Evolutionary conservation across 2,329 filamentous ascomycete species (phyloP), one percentile per base, ranked within the genome.

Genomic region (Botrytis paeoniae): DNA sequence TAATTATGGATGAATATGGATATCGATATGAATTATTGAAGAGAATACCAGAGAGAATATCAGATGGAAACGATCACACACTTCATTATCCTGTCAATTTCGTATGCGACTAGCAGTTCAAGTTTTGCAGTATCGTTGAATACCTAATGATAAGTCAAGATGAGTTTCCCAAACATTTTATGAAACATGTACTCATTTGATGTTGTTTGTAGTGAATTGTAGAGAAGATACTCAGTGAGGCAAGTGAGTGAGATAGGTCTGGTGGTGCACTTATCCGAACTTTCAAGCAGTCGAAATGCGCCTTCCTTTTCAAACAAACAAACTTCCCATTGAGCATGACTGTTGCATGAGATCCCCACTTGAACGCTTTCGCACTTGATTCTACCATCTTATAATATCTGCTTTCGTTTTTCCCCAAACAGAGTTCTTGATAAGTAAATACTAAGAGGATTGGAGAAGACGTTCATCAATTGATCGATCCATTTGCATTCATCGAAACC

Each of bases 241-340:
- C 29, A 48, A 22, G 7, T 66, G 22, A 39, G 14, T 54, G 35
- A 54, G 16, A 32, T 57, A 29, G n/a, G 7, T 57, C 14, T 57
- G n/a, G 14, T 57, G n/a, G 64, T 41, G 35, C 45, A 68, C 45
- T 39, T 66, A 66, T 39, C 64, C 45, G 32, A 54, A 48, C 16
- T 66, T 66, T 29, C 64, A 66, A 66, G 51, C 45, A 66, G 64
- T 66, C 12, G 39, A 29, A 25, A 29, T 63, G 61, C 16, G 35
- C 65, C 48, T 68, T 68, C 65, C 65, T 57, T 57, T 57, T 14
- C 16, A 9, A 37, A 41, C 65, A 68, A 68, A 68, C 65, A 68
- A 41, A 68, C 25, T 16, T 39, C 25, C 61, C 14, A 63, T 63
- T 25, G 18, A 63, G 25, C 61, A 20, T 43, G 35, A 29, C 25